Evolutionary conservation across 371 early-diverging fungal genomes (phyloP).

Genomic region (Mortierella sp.): DNA sequence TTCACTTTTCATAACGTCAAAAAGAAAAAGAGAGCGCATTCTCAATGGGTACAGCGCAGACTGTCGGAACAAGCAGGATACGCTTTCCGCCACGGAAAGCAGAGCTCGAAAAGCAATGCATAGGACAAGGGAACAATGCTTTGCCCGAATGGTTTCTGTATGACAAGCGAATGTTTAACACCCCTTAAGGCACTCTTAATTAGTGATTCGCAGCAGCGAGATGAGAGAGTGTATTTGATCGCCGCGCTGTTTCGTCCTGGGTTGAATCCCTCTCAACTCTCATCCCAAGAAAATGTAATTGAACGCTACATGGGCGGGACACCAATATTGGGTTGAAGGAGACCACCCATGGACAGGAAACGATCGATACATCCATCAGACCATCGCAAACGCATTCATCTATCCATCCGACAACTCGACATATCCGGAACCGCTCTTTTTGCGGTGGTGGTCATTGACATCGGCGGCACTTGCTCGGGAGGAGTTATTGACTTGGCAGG

Average conservation of each 20-base stretch:
- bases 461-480: neutral
- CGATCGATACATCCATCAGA: conserved; percentile 36
- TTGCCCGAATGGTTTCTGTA: neutral
- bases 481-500: neutral
- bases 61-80: neutral
- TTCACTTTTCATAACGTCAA: neutral
- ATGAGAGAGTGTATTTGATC: neutral
- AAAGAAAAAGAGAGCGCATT: neutral
- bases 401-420: conserved; percentile 1
- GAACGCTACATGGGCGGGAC: conserved; percentile 6
- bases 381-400: conserved; percentile 1
- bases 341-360: conserved; percentile 5
- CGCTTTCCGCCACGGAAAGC: neutral
- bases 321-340: neutral
- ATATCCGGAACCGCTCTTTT: neutral
- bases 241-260: neutral
- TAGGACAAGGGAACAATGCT: neutral
- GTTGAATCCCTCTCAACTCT: conserved; percentile 47
- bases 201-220: neutral
- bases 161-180: neutral
- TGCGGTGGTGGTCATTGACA: neutral
- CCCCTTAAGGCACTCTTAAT: neutral
- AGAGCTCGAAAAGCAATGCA: neutral
- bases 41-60: neutral
- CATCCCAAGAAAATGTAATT: conserved; percentile 44